Base-by-base conservation (phyloP, 257 asterid species). In the Solanum bulbocastanum region DNA sequence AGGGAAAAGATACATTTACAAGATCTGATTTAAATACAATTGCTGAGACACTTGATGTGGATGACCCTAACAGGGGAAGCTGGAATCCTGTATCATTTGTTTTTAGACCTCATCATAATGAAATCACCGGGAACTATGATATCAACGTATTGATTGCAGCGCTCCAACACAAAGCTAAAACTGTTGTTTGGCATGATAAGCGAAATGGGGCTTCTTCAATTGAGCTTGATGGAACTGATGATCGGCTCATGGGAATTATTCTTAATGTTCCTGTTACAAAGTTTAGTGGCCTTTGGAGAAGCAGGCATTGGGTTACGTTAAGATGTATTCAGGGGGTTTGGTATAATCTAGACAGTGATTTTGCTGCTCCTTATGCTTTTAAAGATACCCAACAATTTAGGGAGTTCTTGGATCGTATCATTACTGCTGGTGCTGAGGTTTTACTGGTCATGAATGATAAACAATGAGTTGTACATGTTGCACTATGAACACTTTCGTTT, bases 271-370 rank as follows among this genome's bases (percentile, higher is more conserved):
- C 92, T 1, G 98, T 96, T 10, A 93, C 87, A 89, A 94, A 90
- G 94, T 93, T 89, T 78, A 93, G 86, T 9, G 94, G 96, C 4
- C 90, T 96, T 3, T 95, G 98, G 98, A 93, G 71, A 90, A 66
- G 98, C 76, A 92, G 99, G 90, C 99, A 96, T 82, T 95, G 98
- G 98, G 88, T 95, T 88, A 89, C 98, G 9, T 49, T 95, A 91
- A 93, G 92, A 89, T 93, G 87, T 90, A 87, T 96, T 83, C 94
- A 88, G 23, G 87, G 88, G 13, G 90, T 91, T 84, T 96, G 98
- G 98, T 94, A 93, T 91, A 95, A 94, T 93, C 90, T 95, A 89
- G 99, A 96, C 91, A 95, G 99, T 85, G 98, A 96, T 90, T 87
- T 93, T 56, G 84, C 92, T 84, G 81, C 90, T 52, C 98, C 99